Conservation (phyloP, 2,329 filamentous ascomycete species). For the Epichloe glyceriae region DNA sequence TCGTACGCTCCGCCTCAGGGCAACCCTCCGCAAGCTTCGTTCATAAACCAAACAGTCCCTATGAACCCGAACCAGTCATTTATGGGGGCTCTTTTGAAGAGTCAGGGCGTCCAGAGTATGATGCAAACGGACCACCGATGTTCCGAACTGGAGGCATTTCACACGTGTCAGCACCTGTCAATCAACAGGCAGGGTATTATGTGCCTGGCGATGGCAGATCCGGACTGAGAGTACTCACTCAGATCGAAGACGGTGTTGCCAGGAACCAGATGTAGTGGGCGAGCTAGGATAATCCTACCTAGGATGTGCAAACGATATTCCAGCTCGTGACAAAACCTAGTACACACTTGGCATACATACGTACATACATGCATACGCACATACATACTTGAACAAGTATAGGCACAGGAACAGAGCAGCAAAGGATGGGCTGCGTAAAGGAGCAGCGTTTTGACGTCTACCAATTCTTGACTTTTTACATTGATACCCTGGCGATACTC, state of each 20-base stretch:
- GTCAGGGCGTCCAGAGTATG: slow-evolving; percentile 20
- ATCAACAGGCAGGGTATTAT: slow-evolving; percentile 20
- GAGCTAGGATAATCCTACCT: neutral
- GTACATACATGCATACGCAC: too few relatives aligned
- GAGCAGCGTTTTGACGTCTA: neutral
- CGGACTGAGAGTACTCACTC: slow-evolving; percentile 16
- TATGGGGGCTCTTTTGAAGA: slow-evolving; percentile 23
- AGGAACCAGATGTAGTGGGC: slow-evolving; percentile 16
- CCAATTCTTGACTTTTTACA: neutral
- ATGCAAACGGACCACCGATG: slow-evolving; percentile 17
- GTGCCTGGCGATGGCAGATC: slow-evolving; percentile 21
- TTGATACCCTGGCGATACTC: neutral
- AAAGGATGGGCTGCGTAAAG: neutral
- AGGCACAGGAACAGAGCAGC: neutral
- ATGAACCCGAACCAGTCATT: slow-evolving; percentile 22
- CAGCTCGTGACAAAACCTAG: neutral
- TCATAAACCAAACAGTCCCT: slow-evolving; percentile 18
- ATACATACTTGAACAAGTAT: too few relatives aligned
- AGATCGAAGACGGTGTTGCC: slow-evolving; percentile 17
- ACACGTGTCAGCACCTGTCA: slow-evolving; percentile 15
- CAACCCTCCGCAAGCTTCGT: slow-evolving; percentile 17
- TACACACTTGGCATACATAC: neutral
- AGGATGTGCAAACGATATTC: neutral
- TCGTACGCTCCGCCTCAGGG: slow-evolving; percentile 29
- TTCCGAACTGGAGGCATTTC: slow-evolving; percentile 21